Percentiles rank a stretch among this genome's conserved stretches.
Conservation (phyloP, 2,329 filamentous ascomycete species). For the Ophiocordyceps camponoti-leonardi region DNA sequence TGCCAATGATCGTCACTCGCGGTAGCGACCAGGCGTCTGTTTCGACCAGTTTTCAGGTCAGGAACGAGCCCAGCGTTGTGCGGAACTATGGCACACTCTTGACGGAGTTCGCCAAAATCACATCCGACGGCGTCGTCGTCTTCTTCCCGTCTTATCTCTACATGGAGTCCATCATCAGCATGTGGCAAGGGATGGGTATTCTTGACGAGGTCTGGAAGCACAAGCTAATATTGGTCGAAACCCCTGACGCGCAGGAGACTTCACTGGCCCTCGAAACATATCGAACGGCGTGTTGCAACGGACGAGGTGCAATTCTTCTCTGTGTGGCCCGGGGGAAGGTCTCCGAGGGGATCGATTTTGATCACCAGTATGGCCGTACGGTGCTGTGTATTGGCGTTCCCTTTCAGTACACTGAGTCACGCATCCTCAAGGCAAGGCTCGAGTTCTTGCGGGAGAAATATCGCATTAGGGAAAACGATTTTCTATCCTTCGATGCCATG, state of each 20-base stretch:
- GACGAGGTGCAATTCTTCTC: constrained; percentile 77
- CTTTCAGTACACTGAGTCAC: constrained; percentile 96
- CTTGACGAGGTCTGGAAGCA: constrained; percentile 98
- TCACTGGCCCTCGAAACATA: constrained; percentile 92
- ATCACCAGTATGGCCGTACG: constrained; percentile 92
- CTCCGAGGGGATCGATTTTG: constrained; percentile 96
- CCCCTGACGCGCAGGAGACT: constrained; percentile 92
- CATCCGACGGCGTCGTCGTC: constrained; percentile 93
- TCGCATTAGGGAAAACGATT: constrained; percentile 91
- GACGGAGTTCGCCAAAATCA: constrained; percentile 90
- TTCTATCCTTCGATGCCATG: constrained; percentile 97
- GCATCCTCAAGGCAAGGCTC: constrained; percentile 86
- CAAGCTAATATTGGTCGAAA: constrained; percentile 95
- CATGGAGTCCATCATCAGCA: constrained; percentile 97
- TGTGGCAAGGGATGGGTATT: constrained; percentile 99
- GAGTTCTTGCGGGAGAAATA: constrained; percentile 97
- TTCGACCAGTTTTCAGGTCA: constrained; percentile 84
- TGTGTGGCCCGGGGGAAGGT: constrained; percentile 97
- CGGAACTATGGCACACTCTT: constrained; percentile 89
- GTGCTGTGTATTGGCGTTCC: constrained; percentile 94
- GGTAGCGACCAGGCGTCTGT: constrained; percentile 89
- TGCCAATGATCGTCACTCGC: constrained; percentile 93
- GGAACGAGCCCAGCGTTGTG: constrained; percentile 92
- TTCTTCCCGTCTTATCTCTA: constrained; percentile 98
- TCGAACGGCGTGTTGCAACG: constrained; percentile 93